Evolutionary conservation across 1,284 basidiomycete species (phyloP), one percentile per base, ranked within the genome.

Genomic region (Rhodotorula sp.): DNA sequence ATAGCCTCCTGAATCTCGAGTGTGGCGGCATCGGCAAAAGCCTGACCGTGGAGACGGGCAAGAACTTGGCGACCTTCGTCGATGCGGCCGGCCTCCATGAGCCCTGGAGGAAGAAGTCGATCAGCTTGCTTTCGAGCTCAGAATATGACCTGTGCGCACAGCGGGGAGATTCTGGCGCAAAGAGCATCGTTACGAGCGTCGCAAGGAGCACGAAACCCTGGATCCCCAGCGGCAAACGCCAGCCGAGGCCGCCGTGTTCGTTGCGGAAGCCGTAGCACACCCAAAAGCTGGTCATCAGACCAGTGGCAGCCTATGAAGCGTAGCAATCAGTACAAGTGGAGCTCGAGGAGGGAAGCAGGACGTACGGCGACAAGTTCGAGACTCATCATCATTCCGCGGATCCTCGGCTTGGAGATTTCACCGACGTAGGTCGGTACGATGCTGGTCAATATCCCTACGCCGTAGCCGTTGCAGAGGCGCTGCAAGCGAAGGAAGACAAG

Each of bases 1-100:
- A 77, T 72, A 5, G 74, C 76, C 53, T 77, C 71, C 34, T 67
- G 57, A 39, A 77, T 77, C 59, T 77, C 76, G 29, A 60, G 39
- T 22, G 71, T 65, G 5, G 73, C 71, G 20, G 74, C 65, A 46
- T 67, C 64, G n/a, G 74, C 74, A 55, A 67, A 74, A 11, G 60
- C 64, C 6, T 44, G 2, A 10, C 75, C 75, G 57, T 74, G 72
- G 2, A 76, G 60, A 5, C 74, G 68, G 7, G 36, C 60, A 22
- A 77, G 68, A 39, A 77, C 62, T 19, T 44, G 34, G 47, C 60
- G 64, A 9, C 65, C 72, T 36, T 77, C 73, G 11, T 74, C 74
- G 36, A 56, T 48, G 36, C 68, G 61, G 9, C 72, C 74, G 11
- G 59, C 60, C 55, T 77, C 76, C 59, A 70, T 67, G 7, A 76